Base-by-base conservation (phyloP, 345 rosid genomes). In the Salix viminalis region DNA sequence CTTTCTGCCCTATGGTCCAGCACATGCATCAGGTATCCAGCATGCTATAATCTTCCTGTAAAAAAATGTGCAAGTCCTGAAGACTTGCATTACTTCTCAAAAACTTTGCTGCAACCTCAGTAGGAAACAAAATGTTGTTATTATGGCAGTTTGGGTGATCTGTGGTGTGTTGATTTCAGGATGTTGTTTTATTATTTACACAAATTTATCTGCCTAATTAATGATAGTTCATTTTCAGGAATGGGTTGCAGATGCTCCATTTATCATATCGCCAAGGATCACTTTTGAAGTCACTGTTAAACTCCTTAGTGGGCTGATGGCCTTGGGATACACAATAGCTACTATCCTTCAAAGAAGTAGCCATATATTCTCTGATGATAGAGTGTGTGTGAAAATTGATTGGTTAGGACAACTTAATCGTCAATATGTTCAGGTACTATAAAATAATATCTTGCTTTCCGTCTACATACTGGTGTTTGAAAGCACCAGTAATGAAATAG, bases 281-380 rank as follows among this genome's bases (percentile, higher is more conserved):
- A 94, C 97, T 19, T 96, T 96, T 85, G 98, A 92, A 91, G 99
- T 94, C 64, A 90, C 94, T 50, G 99, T 96, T 70, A 97, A 98
- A 69, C 97, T 96, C 77, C 99, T 96, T 70, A 98, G 99, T 82
- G 98, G 99, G 77, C 89, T 96, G 69, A 96, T 96, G 99, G 96
- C 99, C 58, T 76, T 96, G 83, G 99, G 97, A 78, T 96, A 96
- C 83, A 96, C 98, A 65, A 94, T 96, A 85, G 94, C 98, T 73
- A 75, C 97, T 71, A 96, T 96, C 79, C 98, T 96, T 78, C 91
- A 94, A 88, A 88, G 99, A 82, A 94, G 84, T 75, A 96, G 98
- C 86, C 99, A 94, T 79, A 91, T 88, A 24, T 92, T 94, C 84
- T 86, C 88, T 52, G 90, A 90, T 73, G 96, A 89, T 54, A 89